Evolutionary conservation across 768 basidiomycete genomes (phyloP), one percentile per base, ranked within the genome.

Genomic region (Boletus pseudopeckii): DNA sequence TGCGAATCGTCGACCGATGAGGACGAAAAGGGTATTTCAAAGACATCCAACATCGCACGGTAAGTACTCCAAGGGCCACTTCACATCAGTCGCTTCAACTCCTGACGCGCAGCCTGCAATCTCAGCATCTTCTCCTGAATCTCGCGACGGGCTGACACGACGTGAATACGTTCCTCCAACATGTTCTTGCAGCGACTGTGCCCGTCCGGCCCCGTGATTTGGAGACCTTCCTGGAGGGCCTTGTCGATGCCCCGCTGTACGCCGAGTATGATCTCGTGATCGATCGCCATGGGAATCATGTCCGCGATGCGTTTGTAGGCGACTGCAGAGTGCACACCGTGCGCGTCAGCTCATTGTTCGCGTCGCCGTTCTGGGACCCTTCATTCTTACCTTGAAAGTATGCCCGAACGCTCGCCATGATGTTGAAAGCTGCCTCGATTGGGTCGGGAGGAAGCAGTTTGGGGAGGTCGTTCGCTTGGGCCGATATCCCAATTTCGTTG

Each of bases 391-490:
- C 87, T 75, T 88, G 84, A 66, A 88, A 89, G 58, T 89, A 88
- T 0, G 83, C 86, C 5, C 85, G 74, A 1, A 88, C 84, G 51
- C 82, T 78, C 0, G 85, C 84, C 85, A 90, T 88, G 60, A 89
- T 85, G 4, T 68, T 59, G 17, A 89, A 58, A 0, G 83, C 83
- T 0, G 78, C 75, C 36, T 83, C 83, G 73, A 75, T 77, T 2
- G 69, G 69, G 54, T 86, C 83, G 0, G 72, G 52, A 0, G 80
- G 76, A 4, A 83, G 71, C 0, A 88, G 60, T 58, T 75, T 82
- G 0, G 75, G 58, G 0, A 88, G 57, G 49, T 84, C 80, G 4
- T 68, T 67, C 0, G 74, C 64, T 36, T 72, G 67, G 3, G 70
- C 74, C 0, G 54, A 11, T 13, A 84, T 59, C 3, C 68, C 69